Conservation (phyloP, 1,284 basidiomycete species). For the Heliocybe sulcata region DNA sequence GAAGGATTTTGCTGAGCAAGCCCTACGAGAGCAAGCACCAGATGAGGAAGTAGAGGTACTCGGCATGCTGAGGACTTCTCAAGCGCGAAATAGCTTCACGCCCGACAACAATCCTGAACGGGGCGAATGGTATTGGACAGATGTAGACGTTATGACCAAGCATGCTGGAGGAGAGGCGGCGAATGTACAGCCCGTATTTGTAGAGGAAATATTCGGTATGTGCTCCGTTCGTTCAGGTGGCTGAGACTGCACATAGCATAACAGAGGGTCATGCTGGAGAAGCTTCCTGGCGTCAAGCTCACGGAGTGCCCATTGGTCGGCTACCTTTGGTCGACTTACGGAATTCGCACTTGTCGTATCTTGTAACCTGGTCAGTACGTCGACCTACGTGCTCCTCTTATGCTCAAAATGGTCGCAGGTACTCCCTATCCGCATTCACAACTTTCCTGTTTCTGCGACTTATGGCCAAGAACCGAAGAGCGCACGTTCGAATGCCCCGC, state of each 20-base stretch:
- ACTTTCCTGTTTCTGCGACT: slow-evolving; percentile 54
- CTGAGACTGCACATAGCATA: slow-evolving; percentile 7
- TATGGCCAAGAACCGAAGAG: slow-evolving; percentile 41
- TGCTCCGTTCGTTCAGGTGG: slow-evolving; percentile 7
- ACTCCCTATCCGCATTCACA: slow-evolving; percentile 64
- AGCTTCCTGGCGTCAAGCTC: slow-evolving; percentile 52
- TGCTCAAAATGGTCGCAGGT: slow-evolving; percentile 35
- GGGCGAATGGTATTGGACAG: slow-evolving; percentile 90
- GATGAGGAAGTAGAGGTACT: slow-evolving; percentile 54
- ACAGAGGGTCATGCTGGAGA: slow-evolving; percentile 78
- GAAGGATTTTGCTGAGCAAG: slow-evolving; percentile 40
- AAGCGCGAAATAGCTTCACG: slow-evolving; percentile 73
- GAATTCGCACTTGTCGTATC: slow-evolving; percentile 94
- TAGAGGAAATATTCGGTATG: slow-evolving; percentile 84
- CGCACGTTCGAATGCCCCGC: slow-evolving; percentile 23
- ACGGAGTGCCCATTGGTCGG: slow-evolving; percentile 84
- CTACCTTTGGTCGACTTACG: slow-evolving; percentile 82
- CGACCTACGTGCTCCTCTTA: slow-evolving; percentile 2
- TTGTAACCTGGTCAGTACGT: slow-evolving; percentile 78
- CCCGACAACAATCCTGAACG: slow-evolving; percentile 81
- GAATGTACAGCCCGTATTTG: slow-evolving; percentile 76
- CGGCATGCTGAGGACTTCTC: slow-evolving; percentile 72
- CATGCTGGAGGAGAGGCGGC: slow-evolving; percentile 66
- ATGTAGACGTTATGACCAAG: slow-evolving; percentile 77
- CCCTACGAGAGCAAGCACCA: slow-evolving; percentile 26